These are phyloP conservation scores for Hypomontagnella monticulosa DNA, from an alignment of 495 filamentous ascomycete genomes.

Conservation along the genomic window DNA sequence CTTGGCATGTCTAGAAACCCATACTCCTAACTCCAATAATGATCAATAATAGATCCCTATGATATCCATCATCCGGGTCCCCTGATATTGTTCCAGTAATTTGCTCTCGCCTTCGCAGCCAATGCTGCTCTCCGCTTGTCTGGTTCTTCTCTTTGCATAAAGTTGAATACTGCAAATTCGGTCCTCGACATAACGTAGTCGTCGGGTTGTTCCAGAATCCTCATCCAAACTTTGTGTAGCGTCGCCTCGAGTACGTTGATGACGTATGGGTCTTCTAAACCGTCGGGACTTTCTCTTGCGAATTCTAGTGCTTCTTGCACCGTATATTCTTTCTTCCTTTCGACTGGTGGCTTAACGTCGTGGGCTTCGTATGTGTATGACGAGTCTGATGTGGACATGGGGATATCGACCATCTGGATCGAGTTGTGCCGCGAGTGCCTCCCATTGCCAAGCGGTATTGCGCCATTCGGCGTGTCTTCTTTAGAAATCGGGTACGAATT, in stretches of 20 bases:
- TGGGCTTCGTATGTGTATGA: not conserved
- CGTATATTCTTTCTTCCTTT: not conserved
- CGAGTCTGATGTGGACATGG: not conserved
- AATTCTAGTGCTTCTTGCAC: slow-evolving; percentile 69
- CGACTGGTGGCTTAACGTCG: not conserved
- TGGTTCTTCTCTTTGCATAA: slow-evolving; percentile 58
- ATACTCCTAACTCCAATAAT: too few species aligned
- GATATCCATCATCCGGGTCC: not conserved
- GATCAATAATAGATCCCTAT: not conserved
- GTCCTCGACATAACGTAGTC: slow-evolving; percentile 71
- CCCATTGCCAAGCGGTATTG: not conserved
- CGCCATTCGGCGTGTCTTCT: too few species aligned
- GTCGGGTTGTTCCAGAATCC: slow-evolving; percentile 66
- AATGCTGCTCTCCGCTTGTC: slow-evolving; percentile 51
- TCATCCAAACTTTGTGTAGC: slow-evolving; percentile 68
- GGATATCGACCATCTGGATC: not conserved
- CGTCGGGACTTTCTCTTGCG: slow-evolving; percentile 71
- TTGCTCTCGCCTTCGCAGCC: slow-evolving; percentile 53
- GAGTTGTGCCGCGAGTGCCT: not conserved
- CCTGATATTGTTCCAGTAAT: slow-evolving; percentile 56
- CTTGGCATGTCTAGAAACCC: too few species aligned
- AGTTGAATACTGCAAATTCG: slow-evolving; percentile 84
- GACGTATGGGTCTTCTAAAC: slow-evolving; percentile 62
- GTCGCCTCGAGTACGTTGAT: slow-evolving; percentile 64
- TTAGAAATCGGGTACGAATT: too few species aligned